Percentiles rank a stretch among this genome's conserved stretches.
These are phyloP conservation scores for Plantago elongata DNA, from an alignment of 257 asterid genomes.

Conservation along the genomic window DNA sequence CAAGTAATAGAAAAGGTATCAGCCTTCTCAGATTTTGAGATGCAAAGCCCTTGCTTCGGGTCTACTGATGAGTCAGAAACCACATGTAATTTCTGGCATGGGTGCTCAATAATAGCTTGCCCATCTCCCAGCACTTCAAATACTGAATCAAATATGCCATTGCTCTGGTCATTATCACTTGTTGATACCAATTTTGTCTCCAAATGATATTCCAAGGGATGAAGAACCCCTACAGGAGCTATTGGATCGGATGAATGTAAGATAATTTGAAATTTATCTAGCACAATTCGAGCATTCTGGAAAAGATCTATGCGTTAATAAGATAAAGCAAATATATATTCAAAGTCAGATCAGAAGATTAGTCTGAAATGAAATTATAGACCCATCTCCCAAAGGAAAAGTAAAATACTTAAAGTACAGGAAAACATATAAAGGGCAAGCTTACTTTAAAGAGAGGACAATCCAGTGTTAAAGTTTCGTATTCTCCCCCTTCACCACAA, in stretches of 20 bases:
- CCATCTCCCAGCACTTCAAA: slow-evolving; percentile 66
- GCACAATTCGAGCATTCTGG: slow-evolving; percentile 91
- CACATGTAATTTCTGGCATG: slow-evolving; percentile 19
- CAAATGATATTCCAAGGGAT: slow-evolving; percentile 83
- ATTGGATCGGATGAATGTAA: slow-evolving; percentile 83
- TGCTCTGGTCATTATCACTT: slow-evolving; percentile 30
- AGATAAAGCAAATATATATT: slow-evolving; percentile 10
- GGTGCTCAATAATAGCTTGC: slow-evolving; percentile 36
- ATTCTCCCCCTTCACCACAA: slow-evolving; percentile 99
- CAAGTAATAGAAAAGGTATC: slow-evolving; percentile 62
- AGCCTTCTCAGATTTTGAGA: slow-evolving; percentile 53
- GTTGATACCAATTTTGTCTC: slow-evolving; percentile 45
- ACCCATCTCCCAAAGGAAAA: neutral
- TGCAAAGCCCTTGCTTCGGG: slow-evolving; percentile 34
- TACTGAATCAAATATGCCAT: slow-evolving; percentile 35
- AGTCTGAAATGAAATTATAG: neutral
- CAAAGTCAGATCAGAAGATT: neutral
- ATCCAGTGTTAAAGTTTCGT: slow-evolving; percentile 93
- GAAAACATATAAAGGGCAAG: slow-evolving; percentile 15
- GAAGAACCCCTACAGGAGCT: slow-evolving; percentile 94
- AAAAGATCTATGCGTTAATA: slow-evolving; percentile 32
- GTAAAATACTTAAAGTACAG: slow-evolving; percentile 7
- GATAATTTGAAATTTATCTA: slow-evolving; percentile 75
- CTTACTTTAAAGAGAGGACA: slow-evolving; percentile 91
- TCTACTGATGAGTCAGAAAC: slow-evolving; percentile 28